A percentile compares a stretch with the other conserved stretches of the same genome.
These are phyloP conservation scores for Colletotrichum sp. DNA, from an alignment of 2,329 filamentous ascomycete species.

Conservation along the genomic window DNA sequence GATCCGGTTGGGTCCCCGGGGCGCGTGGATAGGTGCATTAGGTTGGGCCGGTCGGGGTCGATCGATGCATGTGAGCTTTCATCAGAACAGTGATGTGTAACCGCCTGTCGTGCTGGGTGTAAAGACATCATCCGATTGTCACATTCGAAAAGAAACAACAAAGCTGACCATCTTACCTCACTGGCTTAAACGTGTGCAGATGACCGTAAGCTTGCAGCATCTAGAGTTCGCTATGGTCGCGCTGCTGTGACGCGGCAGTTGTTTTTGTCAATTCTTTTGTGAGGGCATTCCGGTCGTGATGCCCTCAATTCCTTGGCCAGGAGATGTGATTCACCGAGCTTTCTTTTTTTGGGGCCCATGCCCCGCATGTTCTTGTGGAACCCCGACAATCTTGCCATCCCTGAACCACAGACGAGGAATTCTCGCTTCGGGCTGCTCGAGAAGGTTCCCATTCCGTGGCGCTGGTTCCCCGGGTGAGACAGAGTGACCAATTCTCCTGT, in stretches of 20 bases:
- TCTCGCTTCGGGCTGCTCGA: not conserved
- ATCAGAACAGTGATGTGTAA: not conserved
- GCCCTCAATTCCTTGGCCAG: not conserved
- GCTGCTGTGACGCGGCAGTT: not conserved
- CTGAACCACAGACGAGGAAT: slow-evolving; percentile 1
- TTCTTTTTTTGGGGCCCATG: not conserved
- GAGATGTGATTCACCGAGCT: not conserved
- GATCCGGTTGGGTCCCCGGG: not conserved
- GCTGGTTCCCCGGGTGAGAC: slow-evolving; percentile 5
- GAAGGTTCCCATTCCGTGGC: slow-evolving; percentile 17
- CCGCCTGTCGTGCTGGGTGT: not conserved
- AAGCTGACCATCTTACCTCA: not conserved
- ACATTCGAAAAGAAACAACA: not conserved
- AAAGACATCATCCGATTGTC: not conserved
- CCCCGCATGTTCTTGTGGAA: slow-evolving; percentile 10
- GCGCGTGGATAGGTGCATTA: not conserved
- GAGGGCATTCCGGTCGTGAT: not conserved
- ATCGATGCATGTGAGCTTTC: not conserved
- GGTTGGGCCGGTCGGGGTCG: not conserved
- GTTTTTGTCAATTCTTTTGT: not conserved
- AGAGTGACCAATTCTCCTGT: not conserved
- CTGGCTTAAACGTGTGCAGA: not conserved
- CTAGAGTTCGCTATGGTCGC: not conserved
- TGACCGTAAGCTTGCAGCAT: not conserved
- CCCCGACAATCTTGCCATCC: not conserved